phyloP scores from a whole-genome alignment of 164 flowering plant genomes.

The Dillenia turbinata region DNA sequence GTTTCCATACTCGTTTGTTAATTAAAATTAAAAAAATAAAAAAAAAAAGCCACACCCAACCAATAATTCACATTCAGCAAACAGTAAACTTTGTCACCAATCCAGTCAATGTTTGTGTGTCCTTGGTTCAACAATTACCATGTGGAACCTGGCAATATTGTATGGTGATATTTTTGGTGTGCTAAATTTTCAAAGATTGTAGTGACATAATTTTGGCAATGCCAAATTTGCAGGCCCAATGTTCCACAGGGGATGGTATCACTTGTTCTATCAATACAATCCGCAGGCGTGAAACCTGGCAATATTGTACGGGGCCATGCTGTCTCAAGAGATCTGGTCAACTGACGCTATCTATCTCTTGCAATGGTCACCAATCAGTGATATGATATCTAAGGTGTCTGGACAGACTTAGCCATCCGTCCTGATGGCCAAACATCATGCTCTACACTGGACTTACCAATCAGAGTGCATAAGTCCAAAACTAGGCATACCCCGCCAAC shows the following conservation, averaged over 20 bases:
- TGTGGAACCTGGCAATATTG: constrained; percentile 30
- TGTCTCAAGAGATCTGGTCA: constrained; percentile 70
- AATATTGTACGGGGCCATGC: constrained; percentile 90
- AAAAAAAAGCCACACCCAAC: no score
- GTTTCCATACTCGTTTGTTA: no score
- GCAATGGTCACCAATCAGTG: constrained; percentile 76
- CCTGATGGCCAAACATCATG: constrained; percentile 57
- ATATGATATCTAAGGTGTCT: constrained; percentile 77
- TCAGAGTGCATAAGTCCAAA: constrained; percentile 63
- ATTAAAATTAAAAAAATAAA: no score
- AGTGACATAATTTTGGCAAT: not conserved
- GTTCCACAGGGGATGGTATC: constrained; percentile 87
- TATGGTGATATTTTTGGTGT: no score
- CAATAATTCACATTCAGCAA: no score
- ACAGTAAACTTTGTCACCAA: no score
- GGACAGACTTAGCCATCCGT: constrained; percentile 90
- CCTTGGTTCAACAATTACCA: no score
- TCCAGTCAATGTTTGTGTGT: no score
- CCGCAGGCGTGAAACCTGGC: no score
- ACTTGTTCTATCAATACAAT: constrained; percentile 85
- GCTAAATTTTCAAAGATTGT: not conserved
- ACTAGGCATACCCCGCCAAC: constrained; percentile 63
- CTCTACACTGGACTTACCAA: constrained; percentile 78
- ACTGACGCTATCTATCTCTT: constrained; percentile 74
- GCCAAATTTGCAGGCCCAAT: constrained; percentile 55